phyloP scores from a whole-genome alignment of 352 stramenopile species.

The Globisporangium yorkense region DNA sequence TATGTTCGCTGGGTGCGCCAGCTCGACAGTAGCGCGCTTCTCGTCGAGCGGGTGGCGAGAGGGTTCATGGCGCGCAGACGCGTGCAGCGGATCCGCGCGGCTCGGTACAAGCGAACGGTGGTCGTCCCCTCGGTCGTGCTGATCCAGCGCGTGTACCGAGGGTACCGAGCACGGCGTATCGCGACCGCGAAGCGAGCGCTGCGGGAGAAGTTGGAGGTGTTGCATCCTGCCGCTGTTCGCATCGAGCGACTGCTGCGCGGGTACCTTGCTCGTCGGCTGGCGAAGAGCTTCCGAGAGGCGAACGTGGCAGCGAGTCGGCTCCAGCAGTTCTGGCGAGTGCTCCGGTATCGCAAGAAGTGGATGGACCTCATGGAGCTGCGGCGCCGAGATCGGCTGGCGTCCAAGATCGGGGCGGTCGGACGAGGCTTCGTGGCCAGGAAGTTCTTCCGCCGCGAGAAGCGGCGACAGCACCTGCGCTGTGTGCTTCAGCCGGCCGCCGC shows the following conservation, averaged over 20 bases:
- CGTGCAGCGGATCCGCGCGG: conserved; percentile 32
- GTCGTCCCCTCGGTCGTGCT: conserved; percentile 31
- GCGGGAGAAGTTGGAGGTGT: conserved; percentile 23
- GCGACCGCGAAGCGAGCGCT: conserved; percentile 24
- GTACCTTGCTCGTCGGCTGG: conserved; percentile 41
- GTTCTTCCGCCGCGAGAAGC: conserved; percentile 43
- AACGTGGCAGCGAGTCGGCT: conserved; percentile 32
- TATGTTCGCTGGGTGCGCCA: conserved; percentile 35
- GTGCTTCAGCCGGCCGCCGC: conserved; percentile 43
- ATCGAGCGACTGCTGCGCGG: conserved; percentile 51
- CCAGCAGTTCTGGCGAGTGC: conserved; percentile 46
- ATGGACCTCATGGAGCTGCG: conserved; percentile 41
- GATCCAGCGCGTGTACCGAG: conserved; percentile 61
- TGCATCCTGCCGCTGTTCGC: conserved; percentile 39
- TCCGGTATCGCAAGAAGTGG: conserved; percentile 43
- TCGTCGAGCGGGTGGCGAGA: conserved; percentile 42
- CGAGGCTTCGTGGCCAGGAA: conserved; percentile 54
- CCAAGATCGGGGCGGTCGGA: conserved; percentile 52
- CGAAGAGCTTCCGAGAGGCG: conserved; percentile 21
- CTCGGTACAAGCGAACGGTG: conserved; percentile 34
- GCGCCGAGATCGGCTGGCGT: conserved; percentile 47
- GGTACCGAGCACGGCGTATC: conserved; percentile 25
- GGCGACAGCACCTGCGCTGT: conserved; percentile 27
- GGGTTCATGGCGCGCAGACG: conserved; percentile 52
- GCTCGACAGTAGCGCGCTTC: conserved; percentile 35